Percentiles rank a stretch among this genome's conserved stretches.
Evolutionary conservation across 345 rosid genomes (phyloP).

Genomic region (Eucalyptus brandiana): DNA sequence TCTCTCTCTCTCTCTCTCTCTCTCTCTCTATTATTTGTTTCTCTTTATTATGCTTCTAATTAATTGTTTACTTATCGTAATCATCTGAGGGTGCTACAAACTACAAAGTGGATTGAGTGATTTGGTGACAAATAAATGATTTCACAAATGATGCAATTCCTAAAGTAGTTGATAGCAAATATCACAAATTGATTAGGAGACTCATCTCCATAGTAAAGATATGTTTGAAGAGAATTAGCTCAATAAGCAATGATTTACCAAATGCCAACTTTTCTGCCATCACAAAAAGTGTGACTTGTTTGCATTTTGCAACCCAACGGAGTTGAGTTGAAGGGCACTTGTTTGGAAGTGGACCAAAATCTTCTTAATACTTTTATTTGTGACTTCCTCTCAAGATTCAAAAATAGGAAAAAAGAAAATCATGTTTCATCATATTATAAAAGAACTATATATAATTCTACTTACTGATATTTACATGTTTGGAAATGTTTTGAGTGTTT

Average conservation of each 20-base stretch:
- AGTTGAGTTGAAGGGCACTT: neutral
- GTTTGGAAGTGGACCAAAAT: neutral
- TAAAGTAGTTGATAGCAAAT: too few species aligned
- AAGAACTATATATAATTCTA: neutral
- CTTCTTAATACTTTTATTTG: neutral
- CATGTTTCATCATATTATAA: neutral
- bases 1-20: too few species aligned
- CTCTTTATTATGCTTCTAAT: too few species aligned
- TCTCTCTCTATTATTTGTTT: too few species aligned
- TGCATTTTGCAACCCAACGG: neutral
- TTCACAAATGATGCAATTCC: too few species aligned
- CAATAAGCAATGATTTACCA: accelerated
- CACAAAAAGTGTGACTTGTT: neutral
- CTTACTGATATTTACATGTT: neutral
- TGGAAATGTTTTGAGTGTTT: neutral
- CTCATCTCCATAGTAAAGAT: accelerated
- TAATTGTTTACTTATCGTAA: accelerated
- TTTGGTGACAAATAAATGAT: accelerated
- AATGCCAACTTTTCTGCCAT: neutral
- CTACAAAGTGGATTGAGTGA: too few species aligned
- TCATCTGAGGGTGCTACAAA: accelerated
- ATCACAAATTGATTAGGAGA: too few species aligned
- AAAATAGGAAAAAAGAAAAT: too few species aligned
- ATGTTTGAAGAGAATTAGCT: accelerated
- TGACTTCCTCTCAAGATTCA: accelerated